A percentile compares a stretch with the other conserved stretches of the same genome.
These are phyloP conservation scores for Beauveria caledonica DNA, from an alignment of 2,329 filamentous ascomycete genomes.

Conservation along the genomic window DNA sequence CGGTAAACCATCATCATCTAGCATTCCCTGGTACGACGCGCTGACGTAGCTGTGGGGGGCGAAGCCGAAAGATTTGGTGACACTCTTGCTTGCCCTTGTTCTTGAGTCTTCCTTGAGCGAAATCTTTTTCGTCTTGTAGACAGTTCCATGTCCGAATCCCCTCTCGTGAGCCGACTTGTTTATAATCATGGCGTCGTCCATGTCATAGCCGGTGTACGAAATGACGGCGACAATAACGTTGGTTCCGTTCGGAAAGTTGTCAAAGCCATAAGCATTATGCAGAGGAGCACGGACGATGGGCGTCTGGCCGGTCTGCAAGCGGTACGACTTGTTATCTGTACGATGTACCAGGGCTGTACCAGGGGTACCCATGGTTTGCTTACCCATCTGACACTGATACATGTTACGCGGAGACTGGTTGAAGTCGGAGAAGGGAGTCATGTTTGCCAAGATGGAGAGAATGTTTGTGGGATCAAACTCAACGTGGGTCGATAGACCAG, in stretches of 20 bases:
- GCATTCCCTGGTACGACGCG: constrained; percentile 58
- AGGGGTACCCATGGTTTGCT: constrained; percentile 97
- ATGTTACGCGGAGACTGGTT: constrained; percentile 98
- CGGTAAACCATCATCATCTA: constrained; percentile 85
- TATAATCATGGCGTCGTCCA: constrained; percentile 99
- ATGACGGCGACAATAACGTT: constrained; percentile 97
- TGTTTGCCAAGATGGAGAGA: constrained; percentile 92
- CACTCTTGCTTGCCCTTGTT: constrained; percentile 55
- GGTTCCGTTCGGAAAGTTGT: constrained; percentile 95
- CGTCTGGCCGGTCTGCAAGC: constrained; percentile 90
- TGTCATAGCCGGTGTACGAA: constrained; percentile 97
- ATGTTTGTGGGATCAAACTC: constrained; percentile 95
- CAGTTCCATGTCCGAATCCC: constrained; percentile 89
- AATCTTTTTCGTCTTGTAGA: constrained; percentile 96
- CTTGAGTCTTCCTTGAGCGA: constrained; percentile 73
- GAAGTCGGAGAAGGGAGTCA: constrained; percentile 98
- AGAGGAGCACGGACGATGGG: constrained; percentile 86
- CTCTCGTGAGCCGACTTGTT: constrained; percentile 96
- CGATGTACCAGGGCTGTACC: constrained; percentile 76
- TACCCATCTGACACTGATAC: constrained; percentile 99
- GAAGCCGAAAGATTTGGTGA: constrained; percentile 84
- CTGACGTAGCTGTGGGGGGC: constrained; percentile 68
- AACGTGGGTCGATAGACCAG: constrained; percentile 87
- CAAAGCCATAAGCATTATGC: constrained; percentile 92
- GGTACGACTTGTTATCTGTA: constrained; percentile 96